phyloP scores from a whole-genome alignment of 805 yeast species.

The Candida golubevii region DNA sequence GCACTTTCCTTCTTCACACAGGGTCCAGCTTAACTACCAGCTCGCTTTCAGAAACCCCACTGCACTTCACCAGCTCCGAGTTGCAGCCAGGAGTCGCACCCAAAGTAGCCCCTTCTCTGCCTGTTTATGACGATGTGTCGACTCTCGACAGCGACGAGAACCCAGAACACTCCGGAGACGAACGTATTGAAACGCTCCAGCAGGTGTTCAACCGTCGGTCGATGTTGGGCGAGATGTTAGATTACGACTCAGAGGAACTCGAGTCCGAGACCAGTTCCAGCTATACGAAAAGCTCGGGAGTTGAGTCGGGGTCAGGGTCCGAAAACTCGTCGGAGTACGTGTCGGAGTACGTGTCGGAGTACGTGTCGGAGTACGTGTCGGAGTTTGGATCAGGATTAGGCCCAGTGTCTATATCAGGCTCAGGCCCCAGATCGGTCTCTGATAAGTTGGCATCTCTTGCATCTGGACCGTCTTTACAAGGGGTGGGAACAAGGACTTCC shows the following conservation, averaged over 20 bases:
- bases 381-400: no score
- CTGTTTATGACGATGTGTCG: background rate
- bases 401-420: no score
- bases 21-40: conserved; percentile 4
- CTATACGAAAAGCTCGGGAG: background rate
- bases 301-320: background rate
- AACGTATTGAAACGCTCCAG: conserved; percentile 23
- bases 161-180: conserved; percentile 9
- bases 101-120: background rate
- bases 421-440: no score
- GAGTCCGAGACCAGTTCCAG: conserved; percentile 7
- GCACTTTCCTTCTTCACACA: conserved; percentile 1
- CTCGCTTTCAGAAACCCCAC: conserved; percentile 1
- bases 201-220: conserved; percentile 33
- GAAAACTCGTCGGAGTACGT: no score
- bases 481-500: background rate
- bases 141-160: background rate
- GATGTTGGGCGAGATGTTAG: conserved; percentile 43
- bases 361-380: no score
- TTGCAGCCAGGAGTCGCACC: background rate
- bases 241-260: conserved; percentile 33
- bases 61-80: background rate
- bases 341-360: no score
- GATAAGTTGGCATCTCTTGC: no score
- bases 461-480: no score